These are phyloP conservation scores for Coniella lustricola DNA, from an alignment of 2,329 filamentous ascomycete species.

Conservation along the genomic window DNA sequence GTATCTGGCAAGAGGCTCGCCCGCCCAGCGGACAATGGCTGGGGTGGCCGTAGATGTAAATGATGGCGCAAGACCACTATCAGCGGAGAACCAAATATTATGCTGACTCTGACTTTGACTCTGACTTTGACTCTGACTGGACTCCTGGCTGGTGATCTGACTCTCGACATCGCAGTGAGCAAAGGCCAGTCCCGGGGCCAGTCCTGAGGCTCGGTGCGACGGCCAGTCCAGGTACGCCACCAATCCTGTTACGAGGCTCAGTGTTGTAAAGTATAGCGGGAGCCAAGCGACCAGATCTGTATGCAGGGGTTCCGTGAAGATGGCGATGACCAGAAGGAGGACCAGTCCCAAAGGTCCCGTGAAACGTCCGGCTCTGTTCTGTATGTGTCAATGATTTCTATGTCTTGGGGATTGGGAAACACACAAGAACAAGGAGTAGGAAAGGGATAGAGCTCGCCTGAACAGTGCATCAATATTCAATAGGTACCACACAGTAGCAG, in stretches of 20 bases:
- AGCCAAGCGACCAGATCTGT: not conserved
- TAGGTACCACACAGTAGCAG: not conserved
- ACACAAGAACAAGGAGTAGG: not conserved
- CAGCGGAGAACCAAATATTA: no score
- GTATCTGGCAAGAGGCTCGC: not conserved
- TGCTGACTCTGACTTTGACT: no score
- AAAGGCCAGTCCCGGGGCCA: not conserved
- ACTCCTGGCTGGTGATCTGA: not conserved
- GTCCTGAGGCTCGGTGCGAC: no score
- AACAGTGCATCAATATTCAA: not conserved
- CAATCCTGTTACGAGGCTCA: not conserved
- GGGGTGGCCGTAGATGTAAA: not conserved
- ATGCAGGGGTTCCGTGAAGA: conserved; percentile 3
- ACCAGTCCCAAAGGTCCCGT: not conserved
- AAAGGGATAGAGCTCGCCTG: not conserved
- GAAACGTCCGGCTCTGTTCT: not conserved
- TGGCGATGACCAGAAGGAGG: conserved; percentile 1
- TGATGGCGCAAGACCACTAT: no score
- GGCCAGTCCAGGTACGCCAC: not conserved
- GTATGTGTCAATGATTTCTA: not conserved
- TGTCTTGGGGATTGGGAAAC: not conserved
- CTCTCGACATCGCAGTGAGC: not conserved
- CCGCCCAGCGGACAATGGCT: not conserved
- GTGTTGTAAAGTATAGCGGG: not conserved
- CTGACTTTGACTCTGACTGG: no score